Evolutionary conservation across 2,329 filamentous ascomycete genomes (phyloP), one percentile per base, ranked within the genome.

Genomic region (Annulohypoxylon truncatum): DNA sequence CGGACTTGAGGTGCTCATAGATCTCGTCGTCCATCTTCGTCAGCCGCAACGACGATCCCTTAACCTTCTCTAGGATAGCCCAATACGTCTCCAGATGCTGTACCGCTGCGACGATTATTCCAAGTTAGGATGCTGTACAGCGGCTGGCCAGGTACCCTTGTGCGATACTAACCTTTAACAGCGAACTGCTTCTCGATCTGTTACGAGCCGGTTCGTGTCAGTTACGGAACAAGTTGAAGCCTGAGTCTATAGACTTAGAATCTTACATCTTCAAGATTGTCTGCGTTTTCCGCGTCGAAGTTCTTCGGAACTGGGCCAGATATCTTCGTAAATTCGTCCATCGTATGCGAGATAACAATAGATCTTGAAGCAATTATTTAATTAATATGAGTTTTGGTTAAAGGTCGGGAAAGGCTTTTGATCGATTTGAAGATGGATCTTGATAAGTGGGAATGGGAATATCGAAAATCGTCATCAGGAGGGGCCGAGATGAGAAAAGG

Each of bases 111-210:
- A 18, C 20, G 35, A 60, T 42, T 15, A 7, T 9, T 9, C 12
- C 50, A 26, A 8, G 33, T 64, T 12, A 60, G 44, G 55, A 29
- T 46, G 46, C 18, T 13, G 15, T 1, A 33, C 12, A 24, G n/a
- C 6, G 3, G 3, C 6, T 9, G 18, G 9, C 4, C 5, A 15
- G 18, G 15, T 12, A 10, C 22, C 20, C 13, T 57, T 22, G 4
- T 4, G 46, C 3, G 15, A 12, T 13, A 64, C 77, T 47, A 75
- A 93, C 92, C 92, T 85, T 98, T 98, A 75, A 99, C 96, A 28
- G 96, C 96, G 76, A 99, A 99, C 81, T 98, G 96, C 86, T 97
- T 97, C 87, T 99, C 96, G 79, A 99, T 97, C 92, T 97, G 71
- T 42, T 28, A 31, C 13, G 22, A 15, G n/a, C 53, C 5, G n/a